Conservation (phyloP, 164 flowering plant species). For the Piper betle region DNA sequence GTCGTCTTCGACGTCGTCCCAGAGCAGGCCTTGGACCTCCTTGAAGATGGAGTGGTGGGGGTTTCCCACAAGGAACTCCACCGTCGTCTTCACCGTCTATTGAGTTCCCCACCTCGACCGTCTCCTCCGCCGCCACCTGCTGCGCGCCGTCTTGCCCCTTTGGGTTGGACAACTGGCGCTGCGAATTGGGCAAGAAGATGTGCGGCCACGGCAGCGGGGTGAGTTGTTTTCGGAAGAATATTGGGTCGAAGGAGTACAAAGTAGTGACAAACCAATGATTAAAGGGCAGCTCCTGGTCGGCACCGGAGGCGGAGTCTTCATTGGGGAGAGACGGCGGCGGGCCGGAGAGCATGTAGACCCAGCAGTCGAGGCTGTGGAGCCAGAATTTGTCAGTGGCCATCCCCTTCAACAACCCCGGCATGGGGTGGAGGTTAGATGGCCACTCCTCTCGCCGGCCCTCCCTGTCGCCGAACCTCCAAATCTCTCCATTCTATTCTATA, state of each 20-base stretch:
- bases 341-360: conserved; percentile 47
- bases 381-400: conserved; percentile 35
- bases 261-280: conserved; percentile 40
- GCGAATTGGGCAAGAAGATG: conserved; percentile 13
- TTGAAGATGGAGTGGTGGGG: too few relatives aligned
- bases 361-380: conserved; percentile 37
- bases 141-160: conserved; percentile 29
- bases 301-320: conserved; percentile 22
- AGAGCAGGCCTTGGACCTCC: too few relatives aligned
- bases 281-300: conserved; percentile 56
- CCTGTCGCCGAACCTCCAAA: conserved; percentile 4
- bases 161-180: conserved; percentile 30
- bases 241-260: conserved; percentile 35
- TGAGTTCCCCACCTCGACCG: conserved; percentile 65
- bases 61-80: too few relatives aligned
- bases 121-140: conserved; percentile 55
- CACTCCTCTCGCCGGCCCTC: conserved; percentile 13
- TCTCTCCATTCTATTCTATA: too few relatives aligned
- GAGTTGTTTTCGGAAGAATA: conserved; percentile 15
- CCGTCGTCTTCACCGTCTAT: too few relatives aligned
- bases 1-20: too few relatives aligned
- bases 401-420: conserved; percentile 10
- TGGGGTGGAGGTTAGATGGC: conserved; percentile 23
- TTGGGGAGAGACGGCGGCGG: conserved; percentile 3
- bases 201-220: conserved; percentile 14